Base-by-base conservation (phyloP, 106 monocot genomes). In the Phalaenopsis aphrodite region DNA sequence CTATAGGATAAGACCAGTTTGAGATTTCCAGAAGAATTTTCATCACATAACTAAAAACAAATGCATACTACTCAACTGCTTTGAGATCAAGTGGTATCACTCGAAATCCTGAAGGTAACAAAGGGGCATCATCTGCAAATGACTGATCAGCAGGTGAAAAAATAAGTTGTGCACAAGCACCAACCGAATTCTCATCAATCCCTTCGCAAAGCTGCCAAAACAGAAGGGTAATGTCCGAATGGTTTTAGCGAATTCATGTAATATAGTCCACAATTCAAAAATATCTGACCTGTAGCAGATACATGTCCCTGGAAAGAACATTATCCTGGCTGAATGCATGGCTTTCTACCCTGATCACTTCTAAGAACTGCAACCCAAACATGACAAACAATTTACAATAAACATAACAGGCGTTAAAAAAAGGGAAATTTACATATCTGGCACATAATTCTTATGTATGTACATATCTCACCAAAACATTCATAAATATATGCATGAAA, bases 141-240 rank as follows among this genome's bases (percentile, higher is more conserved):
- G 93, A 91, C 79, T 91, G 94, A 56, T 99, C 98, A 42, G 93
- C 94, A 23, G 94, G 94, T 1, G 98, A 94, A 89, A 99, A 99
- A 8, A 95, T 90, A 72, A 99, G 91, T 76, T 99, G 94, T 3
- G 94, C 91, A 80, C 92, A 99, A 37, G 88, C 83, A 48, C 91
- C 88, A 65, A 80, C 79, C 3, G 87, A 86, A 85, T 84, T 88
- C 77, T 95, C 98, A 82, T 95, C 98, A 58, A 99, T 78, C 37
- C 98, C 98, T 82, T 89, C 91, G 58, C 98, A 94, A 3, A 94
- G 69, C 98, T 99, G 92, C 76, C 24, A 81, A 83, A 37, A 41
- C 16, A 83, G 42, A 57, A 56, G n/a, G 18, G 6, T 9, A 18
- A 19, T 82, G 11, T n/a, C 39, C 45, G 24, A 78, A 68, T n/a